These are phyloP conservation scores for Metschnikowia rubicola DNA, from an alignment of 805 yeast genomes.

Conservation along the genomic window DNA sequence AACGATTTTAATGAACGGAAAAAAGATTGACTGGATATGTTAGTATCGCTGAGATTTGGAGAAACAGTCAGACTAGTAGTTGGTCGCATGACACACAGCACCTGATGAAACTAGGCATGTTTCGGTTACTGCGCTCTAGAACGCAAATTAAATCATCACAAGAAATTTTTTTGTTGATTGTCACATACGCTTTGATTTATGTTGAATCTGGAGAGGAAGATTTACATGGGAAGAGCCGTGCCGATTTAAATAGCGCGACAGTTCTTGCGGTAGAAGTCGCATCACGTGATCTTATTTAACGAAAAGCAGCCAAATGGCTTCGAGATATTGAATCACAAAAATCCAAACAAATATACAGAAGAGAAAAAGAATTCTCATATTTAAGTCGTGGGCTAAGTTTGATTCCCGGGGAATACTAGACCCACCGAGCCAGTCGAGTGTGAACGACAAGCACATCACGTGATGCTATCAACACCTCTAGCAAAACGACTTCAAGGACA, in stretches of 20 bases:
- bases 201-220: background rate
- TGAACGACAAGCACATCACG: too few species aligned
- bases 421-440: too few species aligned
- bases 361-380: too few species aligned
- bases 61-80: conserved; percentile 20
- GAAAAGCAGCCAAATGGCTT: too few species aligned
- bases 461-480: too few species aligned
- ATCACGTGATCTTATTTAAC: background rate
- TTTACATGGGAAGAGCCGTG: too few species aligned
- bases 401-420: too few species aligned
- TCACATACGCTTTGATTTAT: conserved; percentile 2
- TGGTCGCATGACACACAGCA: conserved; percentile 41
- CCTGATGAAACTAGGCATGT: conserved; percentile 47
- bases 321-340: too few species aligned
- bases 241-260: background rate
- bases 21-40: background rate
- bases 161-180: background rate
- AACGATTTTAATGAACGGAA: too few species aligned
- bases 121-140: conserved; percentile 38
- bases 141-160: conserved; percentile 49
- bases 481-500: too few species aligned
- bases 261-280: background rate
- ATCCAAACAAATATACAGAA: too few species aligned
- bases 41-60: conserved; percentile 4
- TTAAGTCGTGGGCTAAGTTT: too few species aligned